Conservation (phyloP, 345 rosid species). For the Acer yangbiense region DNA sequence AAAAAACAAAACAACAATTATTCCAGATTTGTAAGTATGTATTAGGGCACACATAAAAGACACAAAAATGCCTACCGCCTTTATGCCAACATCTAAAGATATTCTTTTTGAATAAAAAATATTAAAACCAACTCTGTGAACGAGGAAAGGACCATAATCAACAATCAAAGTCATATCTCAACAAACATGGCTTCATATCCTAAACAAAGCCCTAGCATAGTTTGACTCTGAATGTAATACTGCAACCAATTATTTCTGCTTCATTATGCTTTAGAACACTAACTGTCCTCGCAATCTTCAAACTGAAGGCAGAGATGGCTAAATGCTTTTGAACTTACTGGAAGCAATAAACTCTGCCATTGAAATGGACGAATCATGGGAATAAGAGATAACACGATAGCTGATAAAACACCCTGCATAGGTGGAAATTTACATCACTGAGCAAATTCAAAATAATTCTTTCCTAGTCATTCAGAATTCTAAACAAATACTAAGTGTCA, state of each 20-base stretch:
- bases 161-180: not conserved
- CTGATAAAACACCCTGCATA: constrained; percentile 92
- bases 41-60: not conserved
- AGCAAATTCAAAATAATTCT: constrained; percentile 19
- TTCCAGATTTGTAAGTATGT: not conserved
- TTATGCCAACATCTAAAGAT: not conserved
- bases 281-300: constrained; percentile 8
- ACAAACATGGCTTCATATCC: not conserved
- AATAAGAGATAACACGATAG: constrained; percentile 75
- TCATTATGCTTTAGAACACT: constrained; percentile 14
- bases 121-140: not conserved
- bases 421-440: constrained; percentile 16
- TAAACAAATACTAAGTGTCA: not conserved
- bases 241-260: not conserved
- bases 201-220: not conserved
- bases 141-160: not conserved
- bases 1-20: not conserved
- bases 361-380: constrained; percentile 95
- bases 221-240: not conserved
- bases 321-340: constrained; percentile 55
- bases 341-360: constrained; percentile 98
- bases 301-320: constrained; percentile 9
- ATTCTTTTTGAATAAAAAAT: not conserved
- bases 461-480: constrained; percentile 8
- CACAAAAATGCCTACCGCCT: not conserved